Evolutionary conservation across 2,329 filamentous ascomycete species (phyloP).

Genomic region (Dothiorella sarmentorum): DNA sequence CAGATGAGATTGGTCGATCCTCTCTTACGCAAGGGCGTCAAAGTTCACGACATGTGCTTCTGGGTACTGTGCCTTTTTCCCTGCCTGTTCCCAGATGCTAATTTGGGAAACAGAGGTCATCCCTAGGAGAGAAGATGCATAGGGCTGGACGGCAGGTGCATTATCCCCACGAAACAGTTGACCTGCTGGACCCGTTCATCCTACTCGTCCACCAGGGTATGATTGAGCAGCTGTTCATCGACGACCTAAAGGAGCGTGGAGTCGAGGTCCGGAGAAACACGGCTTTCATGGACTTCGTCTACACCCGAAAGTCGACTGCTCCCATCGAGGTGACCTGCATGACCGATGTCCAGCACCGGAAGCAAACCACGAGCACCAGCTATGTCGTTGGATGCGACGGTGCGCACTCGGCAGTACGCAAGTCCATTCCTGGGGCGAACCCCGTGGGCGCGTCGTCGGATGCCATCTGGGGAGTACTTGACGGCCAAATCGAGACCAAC

Average conservation of each 20-base stretch:
- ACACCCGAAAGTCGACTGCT: conserved; percentile 33
- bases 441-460: conserved; percentile 50
- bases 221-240: conserved; percentile 67
- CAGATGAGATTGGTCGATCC: conserved; percentile 71
- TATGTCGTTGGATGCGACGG: conserved; percentile 72
- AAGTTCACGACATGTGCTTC: conserved; percentile 71
- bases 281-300: conserved; percentile 54
- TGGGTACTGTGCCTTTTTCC: conserved; percentile 48
- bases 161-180: conserved; percentile 53
- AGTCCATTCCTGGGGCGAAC: conserved; percentile 48
- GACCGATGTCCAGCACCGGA: conserved; percentile 35
- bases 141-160: conserved; percentile 65
- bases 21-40: conserved; percentile 63
- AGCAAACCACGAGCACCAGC: conserved; percentile 51
- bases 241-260: conserved; percentile 64
- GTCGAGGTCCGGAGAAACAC: conserved; percentile 62
- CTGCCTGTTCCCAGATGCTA: not conserved
- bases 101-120: conserved; percentile 31
- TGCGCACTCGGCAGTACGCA: conserved; percentile 67
- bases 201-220: conserved; percentile 67
- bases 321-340: conserved; percentile 44
- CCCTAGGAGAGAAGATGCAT: conserved; percentile 44
- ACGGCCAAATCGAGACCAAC: conserved; percentile 67
- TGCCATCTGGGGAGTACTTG: conserved; percentile 68
- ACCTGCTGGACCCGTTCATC: conserved; percentile 53